Percentiles rank a stretch among this genome's conserved stretches.
These are phyloP conservation scores for Aspergillus kassunensis DNA, from an alignment of 495 filamentous ascomycete species.

Conservation along the genomic window DNA sequence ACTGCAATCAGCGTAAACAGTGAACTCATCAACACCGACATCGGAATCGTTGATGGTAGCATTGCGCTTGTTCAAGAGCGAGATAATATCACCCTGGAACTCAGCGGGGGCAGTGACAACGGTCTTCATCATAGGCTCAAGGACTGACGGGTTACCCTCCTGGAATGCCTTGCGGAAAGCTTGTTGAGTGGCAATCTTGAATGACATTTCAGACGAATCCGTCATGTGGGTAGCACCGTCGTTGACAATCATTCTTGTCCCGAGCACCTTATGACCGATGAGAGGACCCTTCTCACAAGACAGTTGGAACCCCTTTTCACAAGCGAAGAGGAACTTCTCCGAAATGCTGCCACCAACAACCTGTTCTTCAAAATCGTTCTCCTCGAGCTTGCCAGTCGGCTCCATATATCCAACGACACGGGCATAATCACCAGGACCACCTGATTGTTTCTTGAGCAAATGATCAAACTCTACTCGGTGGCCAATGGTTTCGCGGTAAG, in stretches of 20 bases:
- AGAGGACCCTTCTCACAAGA: slow-evolving; percentile 86
- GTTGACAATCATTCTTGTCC: slow-evolving; percentile 85
- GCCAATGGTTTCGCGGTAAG: slow-evolving; percentile 93
- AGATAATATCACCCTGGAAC: slow-evolving; percentile 96
- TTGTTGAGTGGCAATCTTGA: slow-evolving; percentile 93
- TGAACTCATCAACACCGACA: slow-evolving; percentile 91
- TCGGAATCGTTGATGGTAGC: slow-evolving; percentile 95
- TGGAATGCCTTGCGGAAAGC: slow-evolving; percentile 95
- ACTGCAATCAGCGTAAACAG: slow-evolving; percentile 86
- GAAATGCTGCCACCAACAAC: slow-evolving; percentile 87
- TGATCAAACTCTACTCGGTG: slow-evolving; percentile 79
- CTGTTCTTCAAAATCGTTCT: slow-evolving; percentile 81
- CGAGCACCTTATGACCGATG: slow-evolving; percentile 90
- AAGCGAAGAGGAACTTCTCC: slow-evolving; percentile 94
- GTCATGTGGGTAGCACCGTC: slow-evolving; percentile 98
- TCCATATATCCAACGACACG: slow-evolving; percentile 92
- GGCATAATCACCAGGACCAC: slow-evolving; percentile 94
- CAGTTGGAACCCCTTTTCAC: slow-evolving; percentile 89
- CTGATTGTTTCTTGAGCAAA: slow-evolving; percentile 92
- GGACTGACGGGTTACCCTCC: slow-evolving; percentile 69
- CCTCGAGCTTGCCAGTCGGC: slow-evolving; percentile 65
- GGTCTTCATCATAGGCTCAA: slow-evolving; percentile 98
- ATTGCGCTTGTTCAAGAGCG: slow-evolving; percentile 93
- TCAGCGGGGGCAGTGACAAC: slow-evolving; percentile 92
- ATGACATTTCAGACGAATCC: slow-evolving; percentile 97